Conservation (phyloP, 1,139 yeast genomes). For the Yamadazyma dushanensis region DNA sequence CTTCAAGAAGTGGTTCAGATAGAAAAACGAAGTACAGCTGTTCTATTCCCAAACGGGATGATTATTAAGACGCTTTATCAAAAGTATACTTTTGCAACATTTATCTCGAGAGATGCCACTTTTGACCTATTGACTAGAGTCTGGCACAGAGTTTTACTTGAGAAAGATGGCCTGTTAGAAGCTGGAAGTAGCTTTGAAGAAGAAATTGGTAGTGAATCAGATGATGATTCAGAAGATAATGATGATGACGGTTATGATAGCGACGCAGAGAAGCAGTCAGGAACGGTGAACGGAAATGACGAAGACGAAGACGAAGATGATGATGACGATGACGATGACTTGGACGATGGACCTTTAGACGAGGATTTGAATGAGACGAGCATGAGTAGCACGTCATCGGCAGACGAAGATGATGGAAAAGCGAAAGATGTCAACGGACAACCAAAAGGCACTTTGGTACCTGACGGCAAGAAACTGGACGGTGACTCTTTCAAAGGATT, state of each 20-base stretch:
- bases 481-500: slow-evolving; percentile 31
- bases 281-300: background rate
- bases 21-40: slow-evolving; percentile 72
- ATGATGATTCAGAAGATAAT: background rate
- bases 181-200: slow-evolving; percentile 8
- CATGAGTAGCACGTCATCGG: background rate
- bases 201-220: background rate
- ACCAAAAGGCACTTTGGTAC: background rate
- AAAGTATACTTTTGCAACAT: slow-evolving; percentile 70
- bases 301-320: slow-evolving; percentile 8
- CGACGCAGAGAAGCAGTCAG: background rate
- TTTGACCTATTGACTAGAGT: slow-evolving; percentile 61
- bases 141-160: slow-evolving; percentile 51
- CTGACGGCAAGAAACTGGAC: slow-evolving; percentile 10
- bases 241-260: slow-evolving; percentile 7
- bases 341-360: slow-evolving; percentile 2
- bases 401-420: slow-evolving; percentile 1
- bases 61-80: slow-evolving; percentile 70
- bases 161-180: slow-evolving; percentile 11
- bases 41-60: slow-evolving; percentile 73
- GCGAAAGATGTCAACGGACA: slow-evolving; percentile 3
- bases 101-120: slow-evolving; percentile 65
- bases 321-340: slow-evolving; percentile 5
- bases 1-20: slow-evolving; percentile 68
- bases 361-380: slow-evolving; percentile 2